Evolutionary conservation across 176 grass and related monocot species (phyloP), one percentile per base, ranked within the genome.

Genomic region (Saccharum spontaneum): DNA sequence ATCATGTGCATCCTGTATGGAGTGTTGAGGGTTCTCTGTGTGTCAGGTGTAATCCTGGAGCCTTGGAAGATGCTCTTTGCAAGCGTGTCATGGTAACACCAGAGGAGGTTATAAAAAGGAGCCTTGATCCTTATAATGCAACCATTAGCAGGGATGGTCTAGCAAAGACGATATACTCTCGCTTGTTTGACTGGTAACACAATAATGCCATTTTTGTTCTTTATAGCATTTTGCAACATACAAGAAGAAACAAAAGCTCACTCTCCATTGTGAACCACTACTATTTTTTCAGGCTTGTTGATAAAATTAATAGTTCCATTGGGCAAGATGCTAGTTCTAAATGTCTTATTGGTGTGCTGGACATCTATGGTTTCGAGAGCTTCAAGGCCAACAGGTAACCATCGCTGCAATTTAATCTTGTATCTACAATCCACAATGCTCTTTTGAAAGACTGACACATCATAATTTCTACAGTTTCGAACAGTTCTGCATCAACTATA

Each of bases 351-450:
- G 97, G 97, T 85, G 97, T 99, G 31, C 86, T 99, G 72, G 97
- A 99, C 75, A 99, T 99, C 59, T 99, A 99, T 89, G 97, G 97
- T 91, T 99, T 99, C 86, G 97, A 99, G 87, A 99, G 97, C 87
- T 99, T 99, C 79, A 99, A 99, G 87, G 76, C 84, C 24, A 99
- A 99, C 81, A 99, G 93, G 93, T 95, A 79, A 79, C 10, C 8
- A 67, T 43, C 82, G 12, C 52, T 81, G 12, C 39, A 38, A 22
- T 81, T 61, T 67, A 79, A 20, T 62, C 8, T 52, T 84, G 48
- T 75, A 79, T 83, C 23, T 74, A 36, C 43, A 73, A 64, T 45
- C 16, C 49, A 82, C 52, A 22, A 13, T 36, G 26, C 22, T 85
- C 7, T 63, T 22, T 12, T 62, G 9, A 74, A 26, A 31, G 64